phyloP scores from a whole-genome alignment of 2,329 filamentous ascomycete genomes.

The Fusarium floridanum region DNA sequence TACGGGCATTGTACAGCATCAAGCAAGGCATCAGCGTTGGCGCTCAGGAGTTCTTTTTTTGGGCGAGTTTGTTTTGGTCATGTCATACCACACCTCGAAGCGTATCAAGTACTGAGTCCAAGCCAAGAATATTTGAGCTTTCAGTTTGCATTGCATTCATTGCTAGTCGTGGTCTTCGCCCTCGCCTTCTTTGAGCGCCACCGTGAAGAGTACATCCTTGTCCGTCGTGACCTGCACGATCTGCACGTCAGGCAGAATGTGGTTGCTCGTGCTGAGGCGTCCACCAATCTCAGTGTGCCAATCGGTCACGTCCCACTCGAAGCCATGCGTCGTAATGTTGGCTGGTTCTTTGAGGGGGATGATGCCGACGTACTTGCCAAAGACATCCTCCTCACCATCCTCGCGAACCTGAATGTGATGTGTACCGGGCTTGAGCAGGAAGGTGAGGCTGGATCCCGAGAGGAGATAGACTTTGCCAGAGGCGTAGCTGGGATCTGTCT shows the following conservation, averaged over 20 bases:
- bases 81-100: slow-evolving; percentile 26
- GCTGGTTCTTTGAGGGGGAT: slow-evolving; percentile 85
- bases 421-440: slow-evolving; percentile 77
- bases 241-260: slow-evolving; percentile 70
- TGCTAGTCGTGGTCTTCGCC: slow-evolving; percentile 50
- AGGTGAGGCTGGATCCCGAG: slow-evolving; percentile 84
- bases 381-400: slow-evolving; percentile 61
- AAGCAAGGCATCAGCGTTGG: slow-evolving; percentile 44
- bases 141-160: background rate
- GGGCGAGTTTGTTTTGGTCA: slow-evolving; percentile 27
- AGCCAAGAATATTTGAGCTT: slow-evolving; percentile 14
- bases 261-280: slow-evolving; percentile 84
- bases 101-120: slow-evolving; percentile 8
- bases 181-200: slow-evolving; percentile 67
- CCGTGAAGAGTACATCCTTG: slow-evolving; percentile 78
- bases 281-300: slow-evolving; percentile 85
- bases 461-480: slow-evolving; percentile 80
- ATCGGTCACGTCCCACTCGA: slow-evolving; percentile 90
- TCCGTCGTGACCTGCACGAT: slow-evolving; percentile 74
- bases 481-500: slow-evolving; percentile 62
- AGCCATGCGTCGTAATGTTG: slow-evolving; percentile 80
- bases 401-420: slow-evolving; percentile 77
- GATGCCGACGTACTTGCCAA: slow-evolving; percentile 87
- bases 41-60: slow-evolving; percentile 44
- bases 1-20: slow-evolving; percentile 31